phyloP scores from a whole-genome alignment of 257 asterid genomes.

The Solanum bukasovii region DNA sequence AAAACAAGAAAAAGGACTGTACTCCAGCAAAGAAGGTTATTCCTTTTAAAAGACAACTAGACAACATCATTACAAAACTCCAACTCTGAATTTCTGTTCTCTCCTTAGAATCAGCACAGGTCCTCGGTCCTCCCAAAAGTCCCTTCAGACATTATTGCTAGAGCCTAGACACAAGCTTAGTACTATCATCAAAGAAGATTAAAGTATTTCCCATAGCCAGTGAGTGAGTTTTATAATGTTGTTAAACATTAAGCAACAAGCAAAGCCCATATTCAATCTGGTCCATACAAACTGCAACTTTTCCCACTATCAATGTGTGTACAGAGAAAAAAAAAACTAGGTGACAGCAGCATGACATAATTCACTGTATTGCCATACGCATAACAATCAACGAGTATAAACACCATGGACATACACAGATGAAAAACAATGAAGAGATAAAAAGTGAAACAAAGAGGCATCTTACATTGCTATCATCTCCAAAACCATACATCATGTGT shows the following conservation, averaged over 20 bases:
- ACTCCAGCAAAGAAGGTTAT: neutral
- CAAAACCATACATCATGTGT: constrained; percentile 95
- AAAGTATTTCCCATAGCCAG: neutral
- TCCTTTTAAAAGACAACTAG: neutral
- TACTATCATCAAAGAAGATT: neutral
- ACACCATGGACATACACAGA: neutral
- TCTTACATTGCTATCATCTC: constrained; percentile 80
- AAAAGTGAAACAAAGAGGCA: neutral
- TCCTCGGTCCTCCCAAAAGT: neutral
- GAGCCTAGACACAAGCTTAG: neutral
- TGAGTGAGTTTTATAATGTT: neutral
- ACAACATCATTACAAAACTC: neutral
- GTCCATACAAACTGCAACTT: neutral
- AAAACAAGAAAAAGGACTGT: neutral
- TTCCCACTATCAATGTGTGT: neutral
- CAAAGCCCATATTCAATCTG: neutral
- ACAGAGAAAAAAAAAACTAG: neutral
- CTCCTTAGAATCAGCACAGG: neutral
- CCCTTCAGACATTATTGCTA: neutral
- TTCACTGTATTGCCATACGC: neutral
- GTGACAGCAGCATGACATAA: neutral
- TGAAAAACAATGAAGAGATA: neutral
- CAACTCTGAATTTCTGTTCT: neutral
- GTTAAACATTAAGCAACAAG: neutral
- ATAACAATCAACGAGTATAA: neutral